These are phyloP conservation scores for Botrytis hyacinthi DNA, from an alignment of 2,329 filamentous ascomycete genomes.

Conservation along the genomic window DNA sequence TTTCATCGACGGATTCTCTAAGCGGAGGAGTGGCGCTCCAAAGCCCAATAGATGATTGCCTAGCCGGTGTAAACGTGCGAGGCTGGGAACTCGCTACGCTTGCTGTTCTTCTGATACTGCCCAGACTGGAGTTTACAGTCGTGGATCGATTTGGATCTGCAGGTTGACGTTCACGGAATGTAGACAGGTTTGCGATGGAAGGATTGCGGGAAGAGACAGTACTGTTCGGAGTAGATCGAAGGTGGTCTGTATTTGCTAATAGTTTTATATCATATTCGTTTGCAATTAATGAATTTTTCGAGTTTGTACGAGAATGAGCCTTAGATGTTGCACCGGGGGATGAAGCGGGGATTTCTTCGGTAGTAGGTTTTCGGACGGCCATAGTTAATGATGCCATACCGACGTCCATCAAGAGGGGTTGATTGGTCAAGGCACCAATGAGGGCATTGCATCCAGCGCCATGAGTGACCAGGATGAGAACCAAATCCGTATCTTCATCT, in stretches of 20 bases:
- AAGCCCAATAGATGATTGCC: conserved; percentile 45
- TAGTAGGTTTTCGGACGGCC: conserved; percentile 60
- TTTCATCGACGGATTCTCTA: conserved; percentile 50
- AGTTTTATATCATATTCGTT: conserved; percentile 71
- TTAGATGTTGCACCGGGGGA: conserved; percentile 37
- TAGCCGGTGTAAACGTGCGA: conserved; percentile 30
- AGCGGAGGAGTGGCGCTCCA: conserved; percentile 47
- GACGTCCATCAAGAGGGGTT: conserved; percentile 87
- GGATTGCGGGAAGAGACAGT: conserved; percentile 40
- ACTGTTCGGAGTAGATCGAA: conserved; percentile 48
- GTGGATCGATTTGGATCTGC: conserved; percentile 22
- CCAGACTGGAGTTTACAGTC: conserved; percentile 28
- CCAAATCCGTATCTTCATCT: conserved; percentile 67
- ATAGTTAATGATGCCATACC: conserved; percentile 88
- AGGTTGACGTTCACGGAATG: conserved; percentile 33
- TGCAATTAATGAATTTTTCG: conserved; percentile 47
- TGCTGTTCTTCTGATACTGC: conserved; percentile 38
- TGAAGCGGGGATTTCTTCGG: conserved; percentile 26
- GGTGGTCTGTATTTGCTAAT: conserved; percentile 72
- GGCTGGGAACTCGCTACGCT: conserved; percentile 31
- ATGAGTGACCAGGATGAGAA: conserved; percentile 87
- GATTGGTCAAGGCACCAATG: conserved; percentile 85
- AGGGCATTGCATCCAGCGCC: conserved; percentile 95
- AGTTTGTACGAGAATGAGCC: conserved; percentile 42
- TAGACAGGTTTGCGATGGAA: conserved; percentile 34